Conservation (phyloP, 768 basidiomycete genomes). For the Cytidiella melzeri region DNA sequence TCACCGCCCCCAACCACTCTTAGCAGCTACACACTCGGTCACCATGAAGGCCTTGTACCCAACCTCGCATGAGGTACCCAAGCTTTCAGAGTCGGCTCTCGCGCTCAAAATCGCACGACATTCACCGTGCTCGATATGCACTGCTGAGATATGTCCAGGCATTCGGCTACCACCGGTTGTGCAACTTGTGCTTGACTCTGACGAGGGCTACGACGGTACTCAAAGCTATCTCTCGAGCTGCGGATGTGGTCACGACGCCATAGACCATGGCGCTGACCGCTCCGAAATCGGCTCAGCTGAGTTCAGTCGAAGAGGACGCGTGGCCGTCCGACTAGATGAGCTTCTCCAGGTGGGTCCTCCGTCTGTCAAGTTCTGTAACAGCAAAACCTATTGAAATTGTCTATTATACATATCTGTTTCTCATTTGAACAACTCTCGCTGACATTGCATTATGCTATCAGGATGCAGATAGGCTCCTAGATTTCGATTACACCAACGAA, state of each 20-base stretch:
- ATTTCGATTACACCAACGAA: conserved; percentile 72
- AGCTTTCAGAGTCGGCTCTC: conserved; percentile 43
- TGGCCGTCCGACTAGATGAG: conserved; percentile 79
- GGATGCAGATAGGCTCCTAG: conserved; percentile 72
- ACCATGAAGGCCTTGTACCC: conserved; percentile 67
- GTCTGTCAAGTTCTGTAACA: too few species aligned
- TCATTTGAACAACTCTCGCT: too few species aligned
- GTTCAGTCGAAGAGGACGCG: conserved; percentile 63
- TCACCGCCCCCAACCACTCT: background rate
- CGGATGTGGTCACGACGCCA: conserved; percentile 61
- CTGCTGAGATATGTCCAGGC: conserved; percentile 48
- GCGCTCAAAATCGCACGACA: conserved; percentile 82
- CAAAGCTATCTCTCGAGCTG: conserved; percentile 53
- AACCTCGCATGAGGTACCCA: conserved; percentile 42
- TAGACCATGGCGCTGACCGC: conserved; percentile 63
- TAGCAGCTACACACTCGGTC: background rate
- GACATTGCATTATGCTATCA: conserved; percentile 24
- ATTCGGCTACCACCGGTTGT: conserved; percentile 58
- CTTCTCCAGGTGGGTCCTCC: conserved; percentile 57
- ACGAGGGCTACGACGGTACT: conserved; percentile 57
- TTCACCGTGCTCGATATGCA: conserved; percentile 60
- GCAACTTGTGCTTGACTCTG: conserved; percentile 55
- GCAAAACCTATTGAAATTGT: too few species aligned
- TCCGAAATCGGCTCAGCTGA: conserved; percentile 51
- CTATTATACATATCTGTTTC: too few species aligned